Percentiles rank a stretch among this genome's conserved stretches.
Evolutionary conservation across 352 stramenopile species (phyloP).

Genomic region (Pythium rishiriense): DNA sequence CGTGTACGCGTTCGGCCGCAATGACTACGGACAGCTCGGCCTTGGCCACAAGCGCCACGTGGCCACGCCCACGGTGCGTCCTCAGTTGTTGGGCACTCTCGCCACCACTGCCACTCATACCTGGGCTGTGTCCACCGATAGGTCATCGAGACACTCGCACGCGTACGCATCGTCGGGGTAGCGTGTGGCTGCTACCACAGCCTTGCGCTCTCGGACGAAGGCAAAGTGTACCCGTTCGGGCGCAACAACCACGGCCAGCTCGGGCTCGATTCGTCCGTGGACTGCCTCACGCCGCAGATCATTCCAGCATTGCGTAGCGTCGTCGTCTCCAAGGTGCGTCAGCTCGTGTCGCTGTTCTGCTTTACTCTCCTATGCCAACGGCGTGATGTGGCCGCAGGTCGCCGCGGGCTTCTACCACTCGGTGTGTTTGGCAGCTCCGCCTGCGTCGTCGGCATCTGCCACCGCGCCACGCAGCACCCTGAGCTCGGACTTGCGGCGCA

Average conservation of each 20-base stretch:
- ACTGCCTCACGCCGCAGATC: slow-evolving; percentile 74
- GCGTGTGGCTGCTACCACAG: slow-evolving; percentile 88
- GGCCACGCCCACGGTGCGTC: slow-evolving; percentile 48
- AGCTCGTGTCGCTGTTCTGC: not conserved
- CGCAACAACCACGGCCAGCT: slow-evolving; percentile 95
- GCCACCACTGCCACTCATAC: too few species aligned
- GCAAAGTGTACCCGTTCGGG: slow-evolving; percentile 91
- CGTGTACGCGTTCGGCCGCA: slow-evolving; percentile 89
- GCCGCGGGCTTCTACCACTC: slow-evolving; percentile 94
- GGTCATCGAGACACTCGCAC: slow-evolving; percentile 49
- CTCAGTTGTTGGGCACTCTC: not conserved
- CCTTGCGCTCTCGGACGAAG: slow-evolving; percentile 76
- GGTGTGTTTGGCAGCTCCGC: slow-evolving; percentile 48
- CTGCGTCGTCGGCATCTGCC: not conserved
- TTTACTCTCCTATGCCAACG: not conserved
- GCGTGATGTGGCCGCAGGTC: slow-evolving; percentile 42
- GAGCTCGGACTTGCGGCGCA: slow-evolving; percentile 65
- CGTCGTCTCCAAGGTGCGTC: slow-evolving; percentile 59
- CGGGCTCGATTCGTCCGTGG: slow-evolving; percentile 67
- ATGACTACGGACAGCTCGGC: slow-evolving; percentile 93
- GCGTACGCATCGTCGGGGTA: slow-evolving; percentile 66
- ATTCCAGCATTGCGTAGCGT: slow-evolving; percentile 63
- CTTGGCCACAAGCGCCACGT: slow-evolving; percentile 84
- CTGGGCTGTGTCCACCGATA: too few species aligned
- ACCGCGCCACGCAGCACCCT: slow-evolving; percentile 35